A percentile compares a stretch with the other conserved stretches of the same genome.
These are phyloP conservation scores for Periconia sp. DNA, from an alignment of 2,329 filamentous ascomycete genomes.

Conservation along the genomic window DNA sequence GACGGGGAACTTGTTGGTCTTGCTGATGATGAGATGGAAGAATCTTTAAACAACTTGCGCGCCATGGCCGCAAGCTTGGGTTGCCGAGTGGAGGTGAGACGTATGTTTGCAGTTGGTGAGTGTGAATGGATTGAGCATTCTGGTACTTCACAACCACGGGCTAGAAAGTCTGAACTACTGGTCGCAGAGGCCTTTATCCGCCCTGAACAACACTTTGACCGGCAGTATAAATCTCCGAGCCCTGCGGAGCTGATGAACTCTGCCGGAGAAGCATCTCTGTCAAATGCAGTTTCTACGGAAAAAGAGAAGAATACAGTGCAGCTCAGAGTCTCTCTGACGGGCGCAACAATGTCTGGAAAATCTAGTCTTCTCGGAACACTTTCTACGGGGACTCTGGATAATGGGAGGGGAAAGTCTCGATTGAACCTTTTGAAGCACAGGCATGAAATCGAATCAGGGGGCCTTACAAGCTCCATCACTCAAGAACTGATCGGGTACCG, in stretches of 20 bases:
- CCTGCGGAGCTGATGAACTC: not conserved
- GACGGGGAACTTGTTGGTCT: slow-evolving; percentile 89
- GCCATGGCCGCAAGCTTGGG: slow-evolving; percentile 93
- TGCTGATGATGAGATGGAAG: slow-evolving; percentile 86
- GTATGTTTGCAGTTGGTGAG: slow-evolving; percentile 80
- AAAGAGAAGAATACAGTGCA: slow-evolving; percentile 50
- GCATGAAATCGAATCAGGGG: slow-evolving; percentile 81
- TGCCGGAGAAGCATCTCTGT: not conserved
- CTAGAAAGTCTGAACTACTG: slow-evolving; percentile 61
- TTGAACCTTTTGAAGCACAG: slow-evolving; percentile 87
- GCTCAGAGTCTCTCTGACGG: slow-evolving; percentile 82
- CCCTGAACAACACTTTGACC: slow-evolving; percentile 51
- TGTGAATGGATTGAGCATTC: slow-evolving; percentile 70
- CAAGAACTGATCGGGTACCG: slow-evolving; percentile 89
- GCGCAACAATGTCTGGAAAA: slow-evolving; percentile 88
- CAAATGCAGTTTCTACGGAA: not conserved
- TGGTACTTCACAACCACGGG: slow-evolving; percentile 25
- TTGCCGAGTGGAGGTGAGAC: slow-evolving; percentile 78
- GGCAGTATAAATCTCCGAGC: slow-evolving; percentile 6
- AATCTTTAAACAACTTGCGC: slow-evolving; percentile 81
- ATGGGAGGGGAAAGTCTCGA: slow-evolving; percentile 86
- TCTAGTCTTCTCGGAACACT: slow-evolving; percentile 87
- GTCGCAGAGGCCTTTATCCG: slow-evolving; percentile 90
- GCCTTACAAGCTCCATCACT: slow-evolving; percentile 90
- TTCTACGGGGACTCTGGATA: slow-evolving; percentile 85